Evolutionary conservation across 2,329 filamentous ascomycete species (phyloP), one percentile per base, ranked within the genome.

Genomic region (Xylaria sp.): DNA sequence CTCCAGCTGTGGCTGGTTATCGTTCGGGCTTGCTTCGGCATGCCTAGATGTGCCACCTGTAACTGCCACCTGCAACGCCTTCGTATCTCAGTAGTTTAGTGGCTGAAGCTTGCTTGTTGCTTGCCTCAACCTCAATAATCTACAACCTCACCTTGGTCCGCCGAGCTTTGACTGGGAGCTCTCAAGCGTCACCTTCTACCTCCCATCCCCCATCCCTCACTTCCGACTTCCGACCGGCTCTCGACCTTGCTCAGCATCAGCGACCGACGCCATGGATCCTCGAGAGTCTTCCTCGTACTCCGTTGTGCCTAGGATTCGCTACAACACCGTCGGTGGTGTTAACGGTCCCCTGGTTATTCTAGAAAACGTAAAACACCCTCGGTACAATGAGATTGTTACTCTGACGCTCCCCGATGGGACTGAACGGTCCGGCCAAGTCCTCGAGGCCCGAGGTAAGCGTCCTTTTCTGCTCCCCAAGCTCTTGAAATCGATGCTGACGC

Each of bases 291-390:
- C 85, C 67, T 87, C 86, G 71, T 89, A 88, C 80, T 87, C 85
- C 69, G 82, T 89, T 75, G 79, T 84, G 73, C 87, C 87, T 67
- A 82, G 86, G 76, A 81, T 98, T 82, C 90, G 92, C 77, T 99
- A 99, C 89, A 99, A 99, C 86, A 99, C 96, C 75, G 94, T 99
- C 79, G 93, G 94, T 78, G 95, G 95, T 85, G 91, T 99, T 82
- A 99, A 99, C 84, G 96, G 96, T 67, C 96, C 96, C 76, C 88
- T 99, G 81, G 96, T 99, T 79, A 95, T 99, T 78, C 88, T 99
- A 73, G 96, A 98, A 80, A 96, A 97, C 88, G 95, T 99, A 86
- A 99, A 99, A 91, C 96, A 94, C 81, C 96, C 96, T 71, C 87
- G 90, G 79, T 99, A 92, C 87, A 98, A 97, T 82, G 96, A 99